Evolutionary conservation across 805 yeast species (phyloP).

Genomic region (Candida easanensis): DNA sequence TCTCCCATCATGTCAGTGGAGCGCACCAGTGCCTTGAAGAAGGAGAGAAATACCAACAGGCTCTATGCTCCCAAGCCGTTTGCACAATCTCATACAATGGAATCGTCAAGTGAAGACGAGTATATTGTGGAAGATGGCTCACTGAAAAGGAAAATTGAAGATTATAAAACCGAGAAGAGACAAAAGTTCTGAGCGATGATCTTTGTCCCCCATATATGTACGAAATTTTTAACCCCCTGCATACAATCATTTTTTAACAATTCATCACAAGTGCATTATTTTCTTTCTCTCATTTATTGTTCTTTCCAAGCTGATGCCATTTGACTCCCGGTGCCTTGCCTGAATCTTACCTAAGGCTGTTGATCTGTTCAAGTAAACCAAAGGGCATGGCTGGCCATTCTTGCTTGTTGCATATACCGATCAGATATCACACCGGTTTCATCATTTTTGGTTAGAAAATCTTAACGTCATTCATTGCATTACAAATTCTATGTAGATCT

Average conservation of each 20-base stretch:
- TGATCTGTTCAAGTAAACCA: too few relatives aligned
- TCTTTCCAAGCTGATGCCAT: too few relatives aligned
- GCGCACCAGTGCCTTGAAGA: not conserved
- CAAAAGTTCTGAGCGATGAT: constrained; percentile 9
- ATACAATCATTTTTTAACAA: too few relatives aligned
- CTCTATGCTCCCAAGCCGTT: not conserved
- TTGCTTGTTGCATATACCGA: too few relatives aligned
- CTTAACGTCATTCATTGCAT: too few relatives aligned
- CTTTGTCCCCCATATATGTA: too few relatives aligned
- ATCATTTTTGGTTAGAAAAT: not conserved
- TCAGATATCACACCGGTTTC: not conserved
- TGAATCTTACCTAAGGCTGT: too few relatives aligned
- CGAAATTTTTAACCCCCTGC: not conserved
- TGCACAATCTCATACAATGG: not conserved
- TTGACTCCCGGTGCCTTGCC: too few relatives aligned
- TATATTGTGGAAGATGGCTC: constrained; percentile 5
- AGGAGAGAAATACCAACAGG: not conserved
- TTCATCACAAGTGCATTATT: too few relatives aligned
- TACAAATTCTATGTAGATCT: too few relatives aligned
- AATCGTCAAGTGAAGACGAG: constrained; percentile 9
- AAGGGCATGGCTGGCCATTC: too few relatives aligned
- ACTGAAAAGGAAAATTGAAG: constrained; percentile 5
- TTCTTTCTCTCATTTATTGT: too few relatives aligned
- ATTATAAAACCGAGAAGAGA: constrained; percentile 7
- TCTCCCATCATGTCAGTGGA: constrained; percentile 18